Conservation (phyloP, 495 filamentous ascomycete species). For the Penicillium manginii region DNA sequence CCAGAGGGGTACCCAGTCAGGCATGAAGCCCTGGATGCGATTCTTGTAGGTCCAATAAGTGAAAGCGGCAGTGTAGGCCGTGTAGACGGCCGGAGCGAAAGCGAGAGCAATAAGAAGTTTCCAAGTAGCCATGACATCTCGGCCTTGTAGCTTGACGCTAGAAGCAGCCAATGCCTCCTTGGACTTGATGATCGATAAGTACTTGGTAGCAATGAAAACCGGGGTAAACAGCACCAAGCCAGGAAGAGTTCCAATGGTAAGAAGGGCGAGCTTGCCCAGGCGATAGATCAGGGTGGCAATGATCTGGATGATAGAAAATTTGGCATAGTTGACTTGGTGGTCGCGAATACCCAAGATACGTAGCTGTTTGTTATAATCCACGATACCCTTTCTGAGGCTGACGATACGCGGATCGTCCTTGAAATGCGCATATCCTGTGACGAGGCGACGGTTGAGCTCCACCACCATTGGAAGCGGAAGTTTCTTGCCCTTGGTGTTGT, state of each 20-base stretch:
- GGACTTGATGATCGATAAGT: slow-evolving; percentile 90
- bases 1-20: slow-evolving; percentile 80
- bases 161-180: slow-evolving; percentile 88
- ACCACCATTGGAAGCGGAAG: slow-evolving; percentile 92
- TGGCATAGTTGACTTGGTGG: slow-evolving; percentile 94
- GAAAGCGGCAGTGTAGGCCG: slow-evolving; percentile 72
- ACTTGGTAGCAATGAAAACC: slow-evolving; percentile 86
- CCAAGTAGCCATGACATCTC: slow-evolving; percentile 98
- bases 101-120: slow-evolving; percentile 92
- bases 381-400: slow-evolving; percentile 75
- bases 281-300: slow-evolving; percentile 80
- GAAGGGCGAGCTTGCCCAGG: slow-evolving; percentile 69
- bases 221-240: slow-evolving; percentile 87
- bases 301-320: slow-evolving; percentile 74
- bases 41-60: slow-evolving; percentile 80
- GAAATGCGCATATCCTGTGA: slow-evolving; percentile 90
- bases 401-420: slow-evolving; percentile 89
- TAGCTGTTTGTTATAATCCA: slow-evolving; percentile 86
- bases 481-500: slow-evolving; percentile 93
- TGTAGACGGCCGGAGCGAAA: slow-evolving; percentile 85
- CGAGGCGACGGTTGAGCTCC: slow-evolving; percentile 91
- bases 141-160: slow-evolving; percentile 89
- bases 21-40: slow-evolving; percentile 76
- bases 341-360: slow-evolving; percentile 85
- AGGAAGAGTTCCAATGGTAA: slow-evolving; percentile 82